phyloP scores from a whole-genome alignment of 345 rosid genomes.

The Raphanus sativus region DNA sequence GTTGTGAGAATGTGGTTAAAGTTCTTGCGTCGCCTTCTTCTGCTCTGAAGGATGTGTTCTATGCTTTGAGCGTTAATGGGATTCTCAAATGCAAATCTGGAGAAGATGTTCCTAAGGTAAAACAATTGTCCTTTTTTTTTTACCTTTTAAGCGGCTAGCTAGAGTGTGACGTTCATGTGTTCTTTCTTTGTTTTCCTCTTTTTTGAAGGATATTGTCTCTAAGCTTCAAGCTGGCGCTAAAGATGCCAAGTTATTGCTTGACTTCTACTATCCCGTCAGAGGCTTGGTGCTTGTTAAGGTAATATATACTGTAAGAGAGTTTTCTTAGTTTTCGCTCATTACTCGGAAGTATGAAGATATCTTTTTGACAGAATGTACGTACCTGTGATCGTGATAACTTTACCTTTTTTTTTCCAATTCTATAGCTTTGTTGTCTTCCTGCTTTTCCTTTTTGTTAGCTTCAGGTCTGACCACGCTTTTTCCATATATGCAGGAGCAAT shows the following conservation, averaged over 20 bases:
- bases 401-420: not conserved
- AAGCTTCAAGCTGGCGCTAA: conserved; percentile 62
- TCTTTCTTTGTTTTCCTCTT: conserved; percentile 13
- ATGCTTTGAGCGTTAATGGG: conserved; percentile 69
- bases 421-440: not conserved
- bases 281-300: conserved; percentile 82
- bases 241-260: conserved; percentile 71
- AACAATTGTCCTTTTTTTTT: not conserved
- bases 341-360: not conserved
- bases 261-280: conserved; percentile 66
- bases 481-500: conserved; percentile 56
- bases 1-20: conserved; percentile 53
- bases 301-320: conserved; percentile 26
- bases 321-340: not conserved
- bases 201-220: conserved; percentile 55
- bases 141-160: not conserved
- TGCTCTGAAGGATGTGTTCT: conserved; percentile 58
- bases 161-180: not conserved
- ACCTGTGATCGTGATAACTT: not conserved
- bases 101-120: conserved; percentile 58
- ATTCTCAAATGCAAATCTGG: conserved; percentile 56
- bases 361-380: not conserved
- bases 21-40: conserved; percentile 62
- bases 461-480: conserved; percentile 9
- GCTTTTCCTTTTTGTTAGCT: not conserved